Evolutionary conservation across 495 filamentous ascomycete species (phyloP), one percentile per base, ranked within the genome.

Genomic region (Penicillium cosmopolitanum): DNA sequence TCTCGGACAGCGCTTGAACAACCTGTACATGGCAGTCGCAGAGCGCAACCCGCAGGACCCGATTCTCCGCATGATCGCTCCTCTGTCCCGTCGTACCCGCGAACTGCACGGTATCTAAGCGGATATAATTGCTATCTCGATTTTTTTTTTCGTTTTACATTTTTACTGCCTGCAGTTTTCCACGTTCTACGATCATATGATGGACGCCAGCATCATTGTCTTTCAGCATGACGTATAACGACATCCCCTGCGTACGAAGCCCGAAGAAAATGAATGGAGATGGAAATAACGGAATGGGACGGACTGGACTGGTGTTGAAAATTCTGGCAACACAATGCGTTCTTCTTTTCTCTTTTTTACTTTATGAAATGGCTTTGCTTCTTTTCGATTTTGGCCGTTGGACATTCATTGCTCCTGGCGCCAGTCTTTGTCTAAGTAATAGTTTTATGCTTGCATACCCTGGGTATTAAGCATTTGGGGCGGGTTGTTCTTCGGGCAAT

Each of bases 1-100:
- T 42, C 78, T 95, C 59, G 82, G 87, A 60, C 78, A 87, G 53
- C 85, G 91, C 33, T 78, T 93, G 40, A 87, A 94, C 62, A 77
- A 77, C 51, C 79, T 91, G 35, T 91, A 92, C 72, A 84, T 90
- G 73, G 77, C 79, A 42, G 82, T 91, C 61, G 86, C 83, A 55
- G 80, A 86, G 59, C 76, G 73, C 50, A 75, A 84, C 18, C 86
- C 87, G 13, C 79, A 84, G 47, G 85, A 90, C 66, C 80, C 82
- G 4, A 73, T 84, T 35, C 75, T 92, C 40, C 87, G 87, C 64
- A 80, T 79, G 60, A 87, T 93, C 40, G 79, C 84, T 4, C 69
- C 73, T 4, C 68, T 88, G 38, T 76, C 81, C 43, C 80, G 81
- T 53, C 80, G 79, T 55, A 82, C 83, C 21, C 78, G 80, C 50